Base-by-base conservation (phyloP, 768 basidiomycete species). In the Pisolithus microcarpus region DNA sequence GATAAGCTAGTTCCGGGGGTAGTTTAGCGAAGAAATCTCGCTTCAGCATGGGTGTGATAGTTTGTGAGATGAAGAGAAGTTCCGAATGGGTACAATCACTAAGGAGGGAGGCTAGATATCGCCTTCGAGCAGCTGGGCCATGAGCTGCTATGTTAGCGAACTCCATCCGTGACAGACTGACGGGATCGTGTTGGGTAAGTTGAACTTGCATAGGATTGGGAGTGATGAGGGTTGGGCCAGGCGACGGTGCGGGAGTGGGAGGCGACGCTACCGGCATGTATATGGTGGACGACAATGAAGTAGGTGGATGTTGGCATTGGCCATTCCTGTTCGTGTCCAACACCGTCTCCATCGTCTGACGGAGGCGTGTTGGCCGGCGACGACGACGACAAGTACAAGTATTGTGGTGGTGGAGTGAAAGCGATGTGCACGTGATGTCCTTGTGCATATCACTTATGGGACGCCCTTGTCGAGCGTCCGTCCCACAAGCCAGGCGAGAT, bases 1-100 rank as follows among this genome's bases (percentile, higher is more conserved):
- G 79, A 19, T 92, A 65, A 0, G 81, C 78, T 13, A 96, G 72
- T 67, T 96, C 92, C 15, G 76, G 66, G 5, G 83, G 83, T 16
- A 85, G 67, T 37, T 81, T 79, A 9, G 69, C 61, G 40, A 73
- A 66, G 53, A 82, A 80, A 56, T 86, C 83, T 0, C 80, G 78
- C 56, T 79, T 79, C 55, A 87, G 78, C 38, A 83, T 74, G 1
- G 81, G 80, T 0, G 79, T 70, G 58, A 87, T 77, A n/a, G 75
- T 76, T 5, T 77, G 73, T 0, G 83, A 84, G 56, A 87, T 72
- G 68, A 78, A 85, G 7, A 79, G 67, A n/a, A 86, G 74, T 56
- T 87, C 85, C 0, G 75, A 68, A 6, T 77, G 77, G 0, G 77
- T 78, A 62, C 81, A 82, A 37, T 77, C 74, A 48, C 66, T 61